phyloP scores from a whole-genome alignment of 495 filamentous ascomycete species.

The Penicillium diatomitis region DNA sequence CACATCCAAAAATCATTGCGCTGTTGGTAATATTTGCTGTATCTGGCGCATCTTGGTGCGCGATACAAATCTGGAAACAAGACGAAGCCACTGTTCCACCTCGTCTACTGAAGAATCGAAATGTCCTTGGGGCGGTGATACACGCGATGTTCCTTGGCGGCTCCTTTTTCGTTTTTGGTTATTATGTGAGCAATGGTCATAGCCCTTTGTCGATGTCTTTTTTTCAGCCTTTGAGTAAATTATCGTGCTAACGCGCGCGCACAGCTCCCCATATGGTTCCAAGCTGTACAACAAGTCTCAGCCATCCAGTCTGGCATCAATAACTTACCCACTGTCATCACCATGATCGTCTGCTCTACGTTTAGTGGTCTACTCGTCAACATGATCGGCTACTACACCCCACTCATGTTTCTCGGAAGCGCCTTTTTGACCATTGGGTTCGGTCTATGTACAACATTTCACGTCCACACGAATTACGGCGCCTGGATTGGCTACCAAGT shows the following conservation, averaged over 20 bases:
- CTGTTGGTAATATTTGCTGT: constrained; percentile 61
- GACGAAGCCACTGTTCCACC: constrained; percentile 73
- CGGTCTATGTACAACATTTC: constrained; percentile 59
- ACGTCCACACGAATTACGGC: constrained; percentile 36
- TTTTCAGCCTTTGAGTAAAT: background rate
- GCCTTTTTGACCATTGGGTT: constrained; percentile 54
- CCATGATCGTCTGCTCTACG: constrained; percentile 52
- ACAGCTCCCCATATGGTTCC: constrained; percentile 83
- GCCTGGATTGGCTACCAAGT: constrained; percentile 75
- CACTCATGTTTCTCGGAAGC: constrained; percentile 55
- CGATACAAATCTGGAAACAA: constrained; percentile 57
- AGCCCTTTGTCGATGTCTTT: background rate
- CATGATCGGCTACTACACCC: constrained; percentile 64
- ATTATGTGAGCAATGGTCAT: constrained; percentile 28
- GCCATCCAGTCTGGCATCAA: constrained; percentile 67
- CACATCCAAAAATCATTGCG: constrained; percentile 52
- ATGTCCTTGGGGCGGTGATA: constrained; percentile 45
- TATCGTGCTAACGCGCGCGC: background rate
- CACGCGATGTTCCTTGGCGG: constrained; percentile 51
- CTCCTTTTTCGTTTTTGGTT: constrained; percentile 57
- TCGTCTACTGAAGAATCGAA: constrained; percentile 60
- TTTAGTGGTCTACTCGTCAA: constrained; percentile 51
- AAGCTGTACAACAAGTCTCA: constrained; percentile 62
- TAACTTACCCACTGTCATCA: constrained; percentile 65
- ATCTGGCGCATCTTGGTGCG: constrained; percentile 49